Evolutionary conservation across 352 stramenopile genomes (phyloP).

Genomic region (Pythium myriotylum): DNA sequence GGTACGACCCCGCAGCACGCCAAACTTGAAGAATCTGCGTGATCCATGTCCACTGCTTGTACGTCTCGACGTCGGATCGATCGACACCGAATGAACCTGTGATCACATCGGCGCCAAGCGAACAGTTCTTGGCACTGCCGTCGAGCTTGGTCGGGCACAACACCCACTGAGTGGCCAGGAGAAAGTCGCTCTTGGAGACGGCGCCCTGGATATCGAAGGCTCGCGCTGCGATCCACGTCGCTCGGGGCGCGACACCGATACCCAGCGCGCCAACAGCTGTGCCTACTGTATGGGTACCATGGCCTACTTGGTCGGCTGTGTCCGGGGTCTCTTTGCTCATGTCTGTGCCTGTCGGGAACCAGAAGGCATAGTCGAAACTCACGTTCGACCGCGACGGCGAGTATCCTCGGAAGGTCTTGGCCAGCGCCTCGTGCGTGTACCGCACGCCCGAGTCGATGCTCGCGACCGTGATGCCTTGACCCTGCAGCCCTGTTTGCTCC

Average conservation of each 20-base stretch:
- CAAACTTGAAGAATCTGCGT: constrained; percentile 58
- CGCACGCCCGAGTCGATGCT: constrained; percentile 78
- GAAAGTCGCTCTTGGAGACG: constrained; percentile 69
- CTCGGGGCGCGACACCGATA: constrained; percentile 58
- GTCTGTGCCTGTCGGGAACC: constrained; percentile 56
- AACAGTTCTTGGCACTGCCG: constrained; percentile 48
- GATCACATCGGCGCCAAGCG: constrained; percentile 61
- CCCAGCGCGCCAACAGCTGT: constrained; percentile 53
- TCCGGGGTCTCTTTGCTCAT: constrained; percentile 60
- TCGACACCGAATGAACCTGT: constrained; percentile 73
- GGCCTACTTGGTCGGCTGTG: constrained; percentile 65
- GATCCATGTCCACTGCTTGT: constrained; percentile 59
- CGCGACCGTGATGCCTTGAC: constrained; percentile 51
- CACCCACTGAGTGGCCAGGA: constrained; percentile 68
- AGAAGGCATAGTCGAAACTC: constrained; percentile 73
- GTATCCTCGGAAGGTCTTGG: constrained; percentile 37
- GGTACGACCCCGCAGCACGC: constrained; percentile 47
- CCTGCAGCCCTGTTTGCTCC: constrained; percentile 32
- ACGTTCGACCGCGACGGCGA: constrained; percentile 22
- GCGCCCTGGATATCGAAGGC: constrained; percentile 65
- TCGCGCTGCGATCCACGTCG: constrained; percentile 71
- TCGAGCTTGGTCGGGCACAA: constrained; percentile 62
- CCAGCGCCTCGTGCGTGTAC: constrained; percentile 64
- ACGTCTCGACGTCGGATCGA: constrained; percentile 39
- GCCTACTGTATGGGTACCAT: constrained; percentile 73